Evolutionary conservation across 305 asterid species (phyloP).

Genomic region (Rubia peregrina): DNA sequence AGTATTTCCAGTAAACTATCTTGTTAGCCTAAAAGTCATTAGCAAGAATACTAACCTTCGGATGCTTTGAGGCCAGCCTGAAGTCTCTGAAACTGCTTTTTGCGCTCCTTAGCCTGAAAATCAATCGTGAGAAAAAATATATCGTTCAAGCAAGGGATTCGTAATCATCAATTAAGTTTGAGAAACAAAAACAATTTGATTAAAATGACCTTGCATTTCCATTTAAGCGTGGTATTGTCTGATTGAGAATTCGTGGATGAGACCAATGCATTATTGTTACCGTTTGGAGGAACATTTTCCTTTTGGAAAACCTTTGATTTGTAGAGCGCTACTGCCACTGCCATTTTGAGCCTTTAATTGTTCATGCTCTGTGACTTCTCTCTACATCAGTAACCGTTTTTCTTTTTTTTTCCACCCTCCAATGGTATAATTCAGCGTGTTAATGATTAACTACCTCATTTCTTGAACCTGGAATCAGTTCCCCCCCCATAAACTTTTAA

Average conservation of each 20-base stretch:
- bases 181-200: not conserved
- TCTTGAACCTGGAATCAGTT: too few relatives aligned
- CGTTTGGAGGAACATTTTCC: not conserved
- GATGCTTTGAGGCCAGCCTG: too few relatives aligned
- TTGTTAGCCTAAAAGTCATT: too few relatives aligned
- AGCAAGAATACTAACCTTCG: too few relatives aligned
- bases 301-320: conserved; percentile 1
- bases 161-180: not conserved
- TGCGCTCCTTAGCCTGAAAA: too few relatives aligned
- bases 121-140: not conserved
- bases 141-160: not conserved
- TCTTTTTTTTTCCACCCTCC: not conserved
- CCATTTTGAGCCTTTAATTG: conserved; percentile 1
- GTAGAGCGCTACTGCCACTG: conserved; percentile 4
- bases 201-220: conserved; percentile 7
- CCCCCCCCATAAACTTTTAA: too few relatives aligned
- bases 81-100: too few relatives aligned
- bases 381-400: not conserved
- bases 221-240: not conserved
- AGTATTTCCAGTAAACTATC: not conserved
- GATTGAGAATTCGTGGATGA: not conserved
- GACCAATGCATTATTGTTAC: not conserved
- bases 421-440: too few relatives aligned
- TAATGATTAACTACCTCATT: too few relatives aligned
- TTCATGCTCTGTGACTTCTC: not conserved